These are phyloP conservation scores for Cryphonectria nitschkei DNA, from an alignment of 2,329 filamentous ascomycete species.

Conservation along the genomic window DNA sequence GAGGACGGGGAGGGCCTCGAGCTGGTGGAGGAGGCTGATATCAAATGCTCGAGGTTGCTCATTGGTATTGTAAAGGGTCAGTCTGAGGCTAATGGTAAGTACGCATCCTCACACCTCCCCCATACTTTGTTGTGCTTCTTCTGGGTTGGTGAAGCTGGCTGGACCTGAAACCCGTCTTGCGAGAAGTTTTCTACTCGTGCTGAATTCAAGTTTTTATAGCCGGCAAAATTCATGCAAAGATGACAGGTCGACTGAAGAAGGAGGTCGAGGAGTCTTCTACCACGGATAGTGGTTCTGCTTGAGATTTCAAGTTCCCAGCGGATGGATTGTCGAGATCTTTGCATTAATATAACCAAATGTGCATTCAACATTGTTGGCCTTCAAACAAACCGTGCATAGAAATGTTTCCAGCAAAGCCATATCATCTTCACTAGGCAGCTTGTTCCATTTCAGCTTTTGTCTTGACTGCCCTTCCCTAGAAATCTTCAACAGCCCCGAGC, in stretches of 20 bases:
- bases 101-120: background rate
- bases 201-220: constrained; percentile 12
- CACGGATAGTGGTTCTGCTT: background rate
- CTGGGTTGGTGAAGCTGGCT: background rate
- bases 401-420: background rate
- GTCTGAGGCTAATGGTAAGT: constrained; percentile 54
- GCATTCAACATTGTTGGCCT: background rate
- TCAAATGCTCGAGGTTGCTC: constrained; percentile 55
- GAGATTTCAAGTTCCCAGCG: background rate
- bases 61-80: constrained; percentile 53
- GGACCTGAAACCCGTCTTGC: background rate
- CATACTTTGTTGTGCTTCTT: background rate
- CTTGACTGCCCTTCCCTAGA: background rate
- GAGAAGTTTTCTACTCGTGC: background rate
- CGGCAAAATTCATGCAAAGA: constrained; percentile 51
- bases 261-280: constrained; percentile 27
- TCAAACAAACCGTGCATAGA: background rate
- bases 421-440: background rate
- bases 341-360: background rate
- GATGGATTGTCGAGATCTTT: background rate
- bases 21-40: constrained; percentile 54
- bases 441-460: background rate
- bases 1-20: constrained; percentile 41
- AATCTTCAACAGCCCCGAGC: background rate
- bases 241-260: constrained; percentile 45